Evolutionary conservation across 352 stramenopile genomes (phyloP).

Genomic region (Globisporangium carolinianum): DNA sequence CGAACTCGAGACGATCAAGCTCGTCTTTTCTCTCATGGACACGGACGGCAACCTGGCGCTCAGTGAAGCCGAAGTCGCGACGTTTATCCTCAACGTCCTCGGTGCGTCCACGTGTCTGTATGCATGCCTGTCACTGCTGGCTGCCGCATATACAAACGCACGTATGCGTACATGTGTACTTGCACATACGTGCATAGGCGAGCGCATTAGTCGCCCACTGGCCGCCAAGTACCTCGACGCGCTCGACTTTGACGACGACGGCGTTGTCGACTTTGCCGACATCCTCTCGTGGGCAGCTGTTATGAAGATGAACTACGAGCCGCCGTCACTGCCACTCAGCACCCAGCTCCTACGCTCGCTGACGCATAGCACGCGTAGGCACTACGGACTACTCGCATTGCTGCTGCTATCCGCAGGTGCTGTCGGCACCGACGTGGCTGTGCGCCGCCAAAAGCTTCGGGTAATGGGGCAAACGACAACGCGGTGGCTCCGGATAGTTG

Average conservation of each 20-base stretch:
- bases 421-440: too few species aligned
- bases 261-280: slow-evolving; percentile 67
- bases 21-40: slow-evolving; percentile 80
- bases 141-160: too few species aligned
- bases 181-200: slow-evolving; percentile 20
- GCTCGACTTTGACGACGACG: slow-evolving; percentile 70
- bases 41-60: slow-evolving; percentile 66
- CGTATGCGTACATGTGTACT: too few species aligned
- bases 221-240: slow-evolving; percentile 57
- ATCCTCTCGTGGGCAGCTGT: slow-evolving; percentile 70
- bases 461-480: too few species aligned
- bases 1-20: slow-evolving; percentile 73
- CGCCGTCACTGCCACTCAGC: background rate
- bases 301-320: slow-evolving; percentile 60
- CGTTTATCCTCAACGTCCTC: slow-evolving; percentile 74
- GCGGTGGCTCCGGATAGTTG: slow-evolving; percentile 3
- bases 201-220: slow-evolving; percentile 39
- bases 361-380: slow-evolving; percentile 9
- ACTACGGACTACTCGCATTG: slow-evolving; percentile 1
- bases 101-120: slow-evolving; percentile 17
- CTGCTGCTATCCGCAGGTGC: too few species aligned
- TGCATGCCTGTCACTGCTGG: too few species aligned
- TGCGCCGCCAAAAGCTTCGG: too few species aligned
- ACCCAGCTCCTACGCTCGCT: slow-evolving; percentile 1
- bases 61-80: slow-evolving; percentile 37